A percentile compares a stretch with the other conserved stretches of the same genome.
phyloP scores from a whole-genome alignment of 495 filamentous ascomycete species.

The Evansstolkia leycettana region DNA sequence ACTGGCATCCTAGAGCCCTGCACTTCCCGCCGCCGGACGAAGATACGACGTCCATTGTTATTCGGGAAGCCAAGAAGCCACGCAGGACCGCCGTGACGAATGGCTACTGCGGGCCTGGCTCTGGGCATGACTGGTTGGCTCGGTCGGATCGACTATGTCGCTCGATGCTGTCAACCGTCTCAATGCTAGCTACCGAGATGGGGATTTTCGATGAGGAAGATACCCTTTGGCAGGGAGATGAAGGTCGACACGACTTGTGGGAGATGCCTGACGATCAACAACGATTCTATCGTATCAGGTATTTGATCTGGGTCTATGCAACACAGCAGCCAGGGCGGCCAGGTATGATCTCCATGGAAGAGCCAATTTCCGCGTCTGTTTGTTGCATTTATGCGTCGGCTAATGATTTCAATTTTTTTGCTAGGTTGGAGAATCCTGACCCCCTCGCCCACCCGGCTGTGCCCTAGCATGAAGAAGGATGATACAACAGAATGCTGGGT shows the following conservation, averaged over 20 bases:
- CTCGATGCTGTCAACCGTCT: conserved; percentile 70
- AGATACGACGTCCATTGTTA: conserved; percentile 33
- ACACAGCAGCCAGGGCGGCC: conserved; percentile 66
- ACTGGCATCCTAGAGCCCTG: conserved; percentile 75
- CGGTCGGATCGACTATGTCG: conserved; percentile 78
- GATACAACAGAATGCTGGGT: conserved; percentile 57
- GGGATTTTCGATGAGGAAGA: conserved; percentile 70
- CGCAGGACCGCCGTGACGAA: too few species aligned
- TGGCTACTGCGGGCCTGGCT: too few species aligned
- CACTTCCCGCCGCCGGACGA: conserved; percentile 69
- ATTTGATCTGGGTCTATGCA: conserved; percentile 61
- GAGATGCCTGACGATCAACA: neutral
- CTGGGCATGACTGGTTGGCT: conserved; percentile 70
- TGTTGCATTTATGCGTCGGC: neutral
- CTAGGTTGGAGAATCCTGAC: conserved; percentile 1
- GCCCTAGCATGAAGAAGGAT: neutral
- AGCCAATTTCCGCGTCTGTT: neutral
- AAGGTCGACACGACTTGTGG: neutral
- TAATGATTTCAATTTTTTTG: neutral
- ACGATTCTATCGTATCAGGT: conserved; percentile 59
- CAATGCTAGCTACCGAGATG: conserved; percentile 66
- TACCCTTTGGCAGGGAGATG: conserved; percentile 4
- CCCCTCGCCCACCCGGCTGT: neutral
- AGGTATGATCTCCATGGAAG: too few species aligned
- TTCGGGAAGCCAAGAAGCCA: conserved; percentile 1